These are phyloP conservation scores for Eucalyptus caleyi DNA, from an alignment of 345 rosid species.

Conservation along the genomic window DNA sequence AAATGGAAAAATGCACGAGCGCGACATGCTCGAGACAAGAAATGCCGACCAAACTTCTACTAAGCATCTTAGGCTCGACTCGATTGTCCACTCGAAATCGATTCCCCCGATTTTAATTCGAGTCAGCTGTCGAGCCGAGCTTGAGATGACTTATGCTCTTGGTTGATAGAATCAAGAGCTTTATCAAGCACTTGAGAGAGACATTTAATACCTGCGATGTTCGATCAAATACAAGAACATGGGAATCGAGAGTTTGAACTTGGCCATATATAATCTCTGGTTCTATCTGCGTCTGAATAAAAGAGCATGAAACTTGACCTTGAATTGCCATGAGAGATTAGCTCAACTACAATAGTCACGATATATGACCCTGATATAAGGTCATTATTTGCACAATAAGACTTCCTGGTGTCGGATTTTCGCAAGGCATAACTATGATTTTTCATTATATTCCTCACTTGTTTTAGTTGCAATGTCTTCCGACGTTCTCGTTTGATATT, in stretches of 20 bases:
- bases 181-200: not conserved
- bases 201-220: not conserved
- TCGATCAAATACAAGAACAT: not conserved
- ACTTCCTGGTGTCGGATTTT: too few species aligned
- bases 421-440: not conserved
- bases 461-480: not conserved
- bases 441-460: not conserved
- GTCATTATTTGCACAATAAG: too few species aligned
- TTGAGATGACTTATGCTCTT: not conserved
- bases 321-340: not conserved
- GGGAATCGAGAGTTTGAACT: not conserved
- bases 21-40: not conserved
- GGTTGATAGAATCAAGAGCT: not conserved
- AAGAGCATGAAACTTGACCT: not conserved
- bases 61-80: not conserved
- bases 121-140: not conserved
- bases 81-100: not conserved
- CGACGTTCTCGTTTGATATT: not conserved
- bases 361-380: not conserved
- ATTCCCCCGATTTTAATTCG: not conserved
- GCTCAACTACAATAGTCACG: not conserved
- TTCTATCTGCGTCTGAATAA: not conserved
- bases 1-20: not conserved
- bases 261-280: not conserved
- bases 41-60: not conserved